Evolutionary conservation across 1,139 yeast species (phyloP), one percentile per base, ranked within the genome.

Genomic region (Arxiozyma telluris): DNA sequence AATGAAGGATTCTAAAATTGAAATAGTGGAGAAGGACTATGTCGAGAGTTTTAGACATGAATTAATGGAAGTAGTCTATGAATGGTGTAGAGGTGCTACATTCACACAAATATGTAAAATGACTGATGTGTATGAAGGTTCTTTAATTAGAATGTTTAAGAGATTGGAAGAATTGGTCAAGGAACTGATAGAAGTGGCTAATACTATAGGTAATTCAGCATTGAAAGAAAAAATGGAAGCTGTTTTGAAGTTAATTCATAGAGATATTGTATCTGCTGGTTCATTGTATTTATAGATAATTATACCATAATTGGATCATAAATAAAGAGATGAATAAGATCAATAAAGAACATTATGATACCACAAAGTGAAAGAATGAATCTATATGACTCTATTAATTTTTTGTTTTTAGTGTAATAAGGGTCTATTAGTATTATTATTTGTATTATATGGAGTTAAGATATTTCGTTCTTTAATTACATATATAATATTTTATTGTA

Each of bases 91-190:
- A 67, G 98, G 98, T 34, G 96, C 96, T 4, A 76, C 93, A 0
- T 94, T 94, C 71, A 91, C 97, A 0, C 97, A 91, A 68, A 91
- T 93, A 58, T 93, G 98, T 74, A 91, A 91, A 71, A 89, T 93
- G 97, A 93, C 98, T 0, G 98, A 93, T 68, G 98, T 94, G 48
- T 94, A 91, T 64, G 98, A 94, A 74, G 99, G 99, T 47, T 86
- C 96, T 38, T 78, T 94, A 68, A 91, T 94, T 59, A 82, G 98
- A 70, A 86, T 89, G 81, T 91, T 94, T 74, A 84, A 94, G 71
- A 79, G 98, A 65, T 75, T 94, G 55, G 98, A 93, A 70, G 99
- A 94, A 69, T 79, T 94, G 75, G 75, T 94, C 52, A 80, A 95
- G 64, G 98, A 94, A 70, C 77, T 94, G 81, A 84, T 83, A 46